Conservation (phyloP, 164 flowering plant genomes). For the Liquidambar formosana region DNA sequence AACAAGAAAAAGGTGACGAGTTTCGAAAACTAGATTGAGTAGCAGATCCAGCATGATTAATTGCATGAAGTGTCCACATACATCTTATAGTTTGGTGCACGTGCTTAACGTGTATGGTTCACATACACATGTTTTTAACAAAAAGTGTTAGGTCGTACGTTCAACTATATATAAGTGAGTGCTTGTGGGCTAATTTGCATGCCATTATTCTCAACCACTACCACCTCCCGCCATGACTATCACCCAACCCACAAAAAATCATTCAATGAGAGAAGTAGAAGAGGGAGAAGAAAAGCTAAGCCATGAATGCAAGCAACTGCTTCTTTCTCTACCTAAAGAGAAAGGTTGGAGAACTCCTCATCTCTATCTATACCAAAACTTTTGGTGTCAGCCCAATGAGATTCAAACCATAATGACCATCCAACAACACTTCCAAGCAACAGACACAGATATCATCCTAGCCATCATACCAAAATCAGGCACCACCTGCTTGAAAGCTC, state of each 20-base stretch:
- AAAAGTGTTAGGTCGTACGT: too few species aligned
- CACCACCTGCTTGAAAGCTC: conserved; percentile 40
- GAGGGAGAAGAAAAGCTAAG: conserved; percentile 2
- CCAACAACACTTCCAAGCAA: conserved; percentile 26
- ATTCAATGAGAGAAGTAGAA: background rate
- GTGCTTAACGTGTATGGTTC: too few species aligned
- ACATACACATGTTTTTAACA: too few species aligned
- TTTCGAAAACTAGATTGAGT: too few species aligned
- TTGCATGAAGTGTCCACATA: too few species aligned
- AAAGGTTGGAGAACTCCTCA: conserved; percentile 28
- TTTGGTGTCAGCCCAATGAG: conserved; percentile 30
- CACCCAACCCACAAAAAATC: background rate
- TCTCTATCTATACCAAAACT: conserved; percentile 26
- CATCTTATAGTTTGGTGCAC: too few species aligned
- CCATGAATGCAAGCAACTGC: conserved; percentile 17
- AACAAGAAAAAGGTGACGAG: too few species aligned
- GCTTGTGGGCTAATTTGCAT: background rate
- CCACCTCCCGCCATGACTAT: background rate
- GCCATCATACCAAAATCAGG: conserved; percentile 36
- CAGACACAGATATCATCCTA: conserved; percentile 17
- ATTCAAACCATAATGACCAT: conserved; percentile 20
- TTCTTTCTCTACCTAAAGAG: conserved; percentile 27
- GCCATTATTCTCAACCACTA: background rate
- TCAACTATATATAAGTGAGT: background rate
- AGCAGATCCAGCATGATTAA: too few species aligned